Percentiles rank a stretch among this genome's conserved stretches.
These are phyloP conservation scores for Phyllosticta paracitricarpa DNA, from an alignment of 2,329 filamentous ascomycete species.

Conservation along the genomic window DNA sequence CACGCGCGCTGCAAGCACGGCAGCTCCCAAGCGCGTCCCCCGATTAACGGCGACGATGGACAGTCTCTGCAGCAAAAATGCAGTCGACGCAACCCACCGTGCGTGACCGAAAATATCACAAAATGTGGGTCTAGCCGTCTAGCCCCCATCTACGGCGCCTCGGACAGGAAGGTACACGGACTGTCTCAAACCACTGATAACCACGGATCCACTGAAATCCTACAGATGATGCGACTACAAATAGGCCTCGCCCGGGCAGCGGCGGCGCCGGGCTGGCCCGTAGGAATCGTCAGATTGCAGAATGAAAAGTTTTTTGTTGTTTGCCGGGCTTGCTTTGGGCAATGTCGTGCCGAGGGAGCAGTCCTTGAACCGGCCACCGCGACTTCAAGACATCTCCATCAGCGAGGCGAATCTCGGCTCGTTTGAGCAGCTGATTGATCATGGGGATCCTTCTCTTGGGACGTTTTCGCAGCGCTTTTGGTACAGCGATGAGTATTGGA, in stretches of 20 bases:
- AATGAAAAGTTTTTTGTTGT: not conserved
- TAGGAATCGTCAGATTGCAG: not conserved
- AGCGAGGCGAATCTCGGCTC: constrained; percentile 11
- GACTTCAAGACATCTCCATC: not conserved
- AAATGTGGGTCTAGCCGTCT: not conserved
- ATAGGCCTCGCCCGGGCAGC: not conserved
- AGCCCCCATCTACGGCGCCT: not conserved
- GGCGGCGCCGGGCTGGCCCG: not conserved
- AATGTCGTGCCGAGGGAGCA: not conserved
- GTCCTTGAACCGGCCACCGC: not conserved
- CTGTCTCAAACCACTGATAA: not conserved
- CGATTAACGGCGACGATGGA: not conserved
- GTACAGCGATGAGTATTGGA: constrained; percentile 43
- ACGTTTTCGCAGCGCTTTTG: constrained; percentile 47
- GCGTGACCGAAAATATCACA: not conserved
- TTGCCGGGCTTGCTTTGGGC: not conserved
- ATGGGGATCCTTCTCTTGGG: constrained; percentile 44
- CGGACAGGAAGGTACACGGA: not conserved
- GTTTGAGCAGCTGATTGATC: constrained; percentile 51
- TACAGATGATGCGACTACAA: not conserved
- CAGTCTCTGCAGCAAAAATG: not conserved
- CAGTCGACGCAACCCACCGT: not conserved
- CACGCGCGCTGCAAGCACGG: not conserved
- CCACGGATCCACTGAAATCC: not conserved
- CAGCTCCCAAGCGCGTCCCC: not conserved